Evolutionary conservation across 2,329 filamentous ascomycete genomes (phyloP).

Genomic region (Emergomyces orientalis): DNA sequence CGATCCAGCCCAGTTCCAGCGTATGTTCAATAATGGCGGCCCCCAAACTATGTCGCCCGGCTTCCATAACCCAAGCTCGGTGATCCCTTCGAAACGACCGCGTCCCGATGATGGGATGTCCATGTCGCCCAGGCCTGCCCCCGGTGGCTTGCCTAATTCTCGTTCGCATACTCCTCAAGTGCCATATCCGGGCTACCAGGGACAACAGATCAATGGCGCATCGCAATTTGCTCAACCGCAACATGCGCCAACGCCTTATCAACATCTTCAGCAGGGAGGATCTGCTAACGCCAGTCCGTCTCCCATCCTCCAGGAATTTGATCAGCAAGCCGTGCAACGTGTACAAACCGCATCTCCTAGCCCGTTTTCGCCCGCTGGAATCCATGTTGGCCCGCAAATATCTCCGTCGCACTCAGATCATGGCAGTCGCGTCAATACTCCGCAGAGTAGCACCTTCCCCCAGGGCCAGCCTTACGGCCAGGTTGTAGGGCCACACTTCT

Average conservation of each 20-base stretch:
- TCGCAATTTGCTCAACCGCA: constrained; percentile 52
- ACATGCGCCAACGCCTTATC: constrained; percentile 59
- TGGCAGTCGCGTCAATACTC: constrained; percentile 54
- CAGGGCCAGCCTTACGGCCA: constrained; percentile 38
- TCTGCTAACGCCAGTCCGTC: constrained; percentile 83
- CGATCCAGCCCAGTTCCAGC: constrained; percentile 46
- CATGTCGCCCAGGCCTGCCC: constrained; percentile 68
- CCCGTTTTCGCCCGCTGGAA: constrained; percentile 69
- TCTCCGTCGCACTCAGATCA: constrained; percentile 72
- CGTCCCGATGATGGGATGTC: constrained; percentile 77
- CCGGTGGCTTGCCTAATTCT: constrained; percentile 66
- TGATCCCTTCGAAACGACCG: constrained; percentile 83
- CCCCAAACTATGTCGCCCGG: constrained; percentile 75
- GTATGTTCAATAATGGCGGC: constrained; percentile 66
- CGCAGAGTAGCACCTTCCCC: constrained; percentile 63
- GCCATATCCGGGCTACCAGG: constrained; percentile 61
- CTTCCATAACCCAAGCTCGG: constrained; percentile 67
- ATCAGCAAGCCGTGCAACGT: constrained; percentile 59
- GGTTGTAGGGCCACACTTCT: constrained; percentile 36
- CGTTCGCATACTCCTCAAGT: constrained; percentile 86
- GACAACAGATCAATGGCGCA: constrained; percentile 48
- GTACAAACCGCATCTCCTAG: constrained; percentile 90
- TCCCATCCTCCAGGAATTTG: constrained; percentile 72
- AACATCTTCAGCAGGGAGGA: constrained; percentile 71
- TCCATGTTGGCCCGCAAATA: constrained; percentile 61